phyloP scores from a whole-genome alignment of 257 asterid genomes.

The Scutellaria minor region DNA sequence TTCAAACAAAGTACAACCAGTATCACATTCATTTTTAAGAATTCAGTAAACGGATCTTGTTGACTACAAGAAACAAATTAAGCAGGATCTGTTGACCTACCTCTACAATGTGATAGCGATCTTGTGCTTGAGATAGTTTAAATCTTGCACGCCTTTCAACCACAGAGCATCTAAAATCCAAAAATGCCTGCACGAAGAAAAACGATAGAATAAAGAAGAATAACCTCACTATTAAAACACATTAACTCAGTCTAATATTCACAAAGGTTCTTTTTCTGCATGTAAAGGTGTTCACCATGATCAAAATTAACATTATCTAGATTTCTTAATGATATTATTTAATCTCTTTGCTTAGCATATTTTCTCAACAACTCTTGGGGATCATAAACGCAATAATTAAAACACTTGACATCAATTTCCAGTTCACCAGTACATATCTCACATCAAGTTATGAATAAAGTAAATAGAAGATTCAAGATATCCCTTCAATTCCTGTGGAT shows the following conservation, averaged over 20 bases:
- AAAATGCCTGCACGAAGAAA: constrained; percentile 70
- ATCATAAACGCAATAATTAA: constrained; percentile 11
- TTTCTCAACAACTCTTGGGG: constrained; percentile 13
- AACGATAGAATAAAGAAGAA: constrained; percentile 24
- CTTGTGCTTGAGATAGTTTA: constrained; percentile 86
- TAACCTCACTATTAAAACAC: not conserved
- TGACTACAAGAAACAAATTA: constrained; percentile 22
- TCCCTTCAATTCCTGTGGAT: constrained; percentile 14
- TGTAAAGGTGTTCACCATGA: constrained; percentile 28
- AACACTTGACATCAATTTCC: not conserved
- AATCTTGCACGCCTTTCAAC: constrained; percentile 88
- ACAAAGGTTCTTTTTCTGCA: not conserved
- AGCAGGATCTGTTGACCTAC: constrained; percentile 46
- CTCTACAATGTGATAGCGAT: constrained; percentile 92
- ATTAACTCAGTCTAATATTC: constrained; percentile 18
- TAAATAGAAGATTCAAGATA: constrained; percentile 26
- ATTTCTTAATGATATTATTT: constrained; percentile 16
- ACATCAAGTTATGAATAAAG: constrained; percentile 5
- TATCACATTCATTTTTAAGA: not conserved
- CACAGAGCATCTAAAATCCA: constrained; percentile 91
- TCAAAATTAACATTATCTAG: constrained; percentile 24
- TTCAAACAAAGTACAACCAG: constrained; percentile 18
- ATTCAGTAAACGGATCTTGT: constrained; percentile 10
- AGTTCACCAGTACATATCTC: not conserved
- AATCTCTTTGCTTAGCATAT: not conserved